Base-by-base conservation (phyloP, 345 rosid genomes). In the Corchorus olitorius region DNA sequence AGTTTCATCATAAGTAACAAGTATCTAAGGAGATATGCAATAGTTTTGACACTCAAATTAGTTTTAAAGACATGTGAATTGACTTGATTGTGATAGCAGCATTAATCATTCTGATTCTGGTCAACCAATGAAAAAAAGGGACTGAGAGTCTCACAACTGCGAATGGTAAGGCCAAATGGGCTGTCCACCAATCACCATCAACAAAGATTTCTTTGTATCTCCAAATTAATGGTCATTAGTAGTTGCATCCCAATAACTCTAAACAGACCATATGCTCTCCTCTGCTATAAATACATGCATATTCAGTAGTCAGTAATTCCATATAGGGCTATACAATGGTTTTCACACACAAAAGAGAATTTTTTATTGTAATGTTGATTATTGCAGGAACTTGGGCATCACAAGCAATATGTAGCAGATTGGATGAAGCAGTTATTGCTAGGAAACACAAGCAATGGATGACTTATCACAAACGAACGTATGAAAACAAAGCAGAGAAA, bases 401-500 rank as follows among this genome's bases (percentile, higher is more conserved):
- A 10, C 63, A 4, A 8, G 80, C 58, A 1, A 43, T 39, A 3
- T 45, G 72, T 34, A 67, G 74, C 45, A 69, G 62, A 33, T 52
- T 75, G 7, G 22, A 78, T 10, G 87, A 86, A 65, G 83, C 80
- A 46, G 59, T 76, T 80, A 75, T 81, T 73, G 15, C 35, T 0
- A 58, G 78, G 76, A 82, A 68, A 79, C 86, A 86, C 49, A 85
- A 71, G 70, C 82, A 75, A 75, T 87, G 88, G 89, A 77, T 79
- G 82, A 27, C 49, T 34, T 41, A 72, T 6, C 76, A 82, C 70
- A 76, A 76, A 48, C 77, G 85, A 2, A 73, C 61, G 17, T 86
- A 89, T 63, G 22, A 68, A 0, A 75, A 76, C 37, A 2, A 17
- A 4, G 77, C 75, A 7, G 90, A 87, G 48, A 82, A 80, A 75